phyloP scores from a whole-genome alignment of 2,329 filamentous ascomycete species.

The Tolypocladium album region DNA sequence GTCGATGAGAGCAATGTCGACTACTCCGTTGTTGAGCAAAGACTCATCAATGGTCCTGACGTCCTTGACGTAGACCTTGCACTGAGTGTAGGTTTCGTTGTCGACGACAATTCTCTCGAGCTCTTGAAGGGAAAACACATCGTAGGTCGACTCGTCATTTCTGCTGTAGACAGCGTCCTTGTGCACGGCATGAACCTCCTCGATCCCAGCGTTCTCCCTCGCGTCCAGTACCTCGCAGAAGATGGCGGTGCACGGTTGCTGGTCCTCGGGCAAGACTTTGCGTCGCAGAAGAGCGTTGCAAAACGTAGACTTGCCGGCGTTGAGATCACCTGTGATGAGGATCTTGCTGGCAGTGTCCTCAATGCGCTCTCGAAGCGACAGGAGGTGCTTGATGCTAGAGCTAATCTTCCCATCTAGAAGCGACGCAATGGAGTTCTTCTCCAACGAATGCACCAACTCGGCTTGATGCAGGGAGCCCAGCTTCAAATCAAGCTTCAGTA shows the following conservation, averaged over 20 bases:
- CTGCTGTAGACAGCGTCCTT: constrained; percentile 71
- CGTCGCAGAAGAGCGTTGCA: constrained; percentile 92
- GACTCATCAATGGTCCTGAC: constrained; percentile 84
- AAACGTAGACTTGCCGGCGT: constrained; percentile 96
- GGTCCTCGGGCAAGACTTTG: constrained; percentile 90
- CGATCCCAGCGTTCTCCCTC: constrained; percentile 77
- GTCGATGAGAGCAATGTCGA: constrained; percentile 95
- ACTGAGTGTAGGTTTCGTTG: constrained; percentile 80
- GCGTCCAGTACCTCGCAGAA: constrained; percentile 96
- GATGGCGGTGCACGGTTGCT: constrained; percentile 95
- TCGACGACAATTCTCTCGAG: constrained; percentile 85
- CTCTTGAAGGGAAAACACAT: constrained; percentile 67
- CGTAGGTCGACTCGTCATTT: constrained; percentile 88
- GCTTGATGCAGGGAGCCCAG: constrained; percentile 76
- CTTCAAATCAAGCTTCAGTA: constrained; percentile 90
- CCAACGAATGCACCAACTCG: constrained; percentile 86
- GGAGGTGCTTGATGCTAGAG: constrained; percentile 83
- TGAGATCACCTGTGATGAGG: constrained; percentile 87
- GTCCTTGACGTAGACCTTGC: constrained; percentile 95
- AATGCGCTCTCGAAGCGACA: constrained; percentile 80
- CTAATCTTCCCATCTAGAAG: constrained; percentile 89
- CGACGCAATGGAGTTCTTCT: constrained; percentile 83
- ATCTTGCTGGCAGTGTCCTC: constrained; percentile 98
- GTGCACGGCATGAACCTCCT: constrained; percentile 93
- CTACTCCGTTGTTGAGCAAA: constrained; percentile 90